Evolutionary conservation across 306 rosid species (phyloP).

Genomic region (Quercus glauca): DNA sequence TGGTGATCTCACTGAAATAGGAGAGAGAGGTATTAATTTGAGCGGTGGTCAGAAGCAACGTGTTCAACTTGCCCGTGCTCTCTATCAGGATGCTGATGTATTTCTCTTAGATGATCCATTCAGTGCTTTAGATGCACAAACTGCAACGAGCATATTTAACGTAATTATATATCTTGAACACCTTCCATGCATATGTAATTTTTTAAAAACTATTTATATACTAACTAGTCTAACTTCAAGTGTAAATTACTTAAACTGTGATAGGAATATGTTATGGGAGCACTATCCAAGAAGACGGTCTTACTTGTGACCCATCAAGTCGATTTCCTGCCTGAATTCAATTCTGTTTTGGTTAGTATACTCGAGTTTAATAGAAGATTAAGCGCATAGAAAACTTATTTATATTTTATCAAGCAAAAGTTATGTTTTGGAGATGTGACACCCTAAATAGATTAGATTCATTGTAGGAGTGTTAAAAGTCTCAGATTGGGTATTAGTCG

Average conservation of each 20-base stretch:
- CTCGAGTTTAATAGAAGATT: slow-evolving; percentile 6
- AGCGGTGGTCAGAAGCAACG: slow-evolving; percentile 59
- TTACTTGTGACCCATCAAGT: slow-evolving; percentile 65
- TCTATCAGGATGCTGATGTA: slow-evolving; percentile 51
- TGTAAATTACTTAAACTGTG: not conserved
- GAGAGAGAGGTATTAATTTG: slow-evolving; percentile 57
- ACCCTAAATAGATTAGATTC: not conserved
- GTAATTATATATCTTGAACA: slow-evolving; percentile 17
- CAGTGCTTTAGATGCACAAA: slow-evolving; percentile 69
- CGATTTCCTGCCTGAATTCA: slow-evolving; percentile 53
- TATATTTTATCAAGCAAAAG: not conserved
- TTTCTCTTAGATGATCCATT: slow-evolving; percentile 62
- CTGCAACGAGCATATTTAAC: slow-evolving; percentile 44
- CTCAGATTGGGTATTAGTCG: too few species aligned
- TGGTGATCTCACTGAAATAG: slow-evolving; percentile 52
- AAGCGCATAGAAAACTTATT: not conserved
- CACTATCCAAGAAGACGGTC: slow-evolving; percentile 45
- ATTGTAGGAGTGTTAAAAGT: too few species aligned
- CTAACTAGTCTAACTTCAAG: not conserved
- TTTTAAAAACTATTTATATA: not conserved
- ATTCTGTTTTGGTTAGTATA: slow-evolving; percentile 40
- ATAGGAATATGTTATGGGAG: slow-evolving; percentile 56
- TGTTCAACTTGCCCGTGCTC: slow-evolving; percentile 54
- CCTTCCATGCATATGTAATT: not conserved
- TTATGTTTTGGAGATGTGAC: not conserved